phyloP scores from a whole-genome alignment of 306 rosid species.

The Carpinus viminea region DNA sequence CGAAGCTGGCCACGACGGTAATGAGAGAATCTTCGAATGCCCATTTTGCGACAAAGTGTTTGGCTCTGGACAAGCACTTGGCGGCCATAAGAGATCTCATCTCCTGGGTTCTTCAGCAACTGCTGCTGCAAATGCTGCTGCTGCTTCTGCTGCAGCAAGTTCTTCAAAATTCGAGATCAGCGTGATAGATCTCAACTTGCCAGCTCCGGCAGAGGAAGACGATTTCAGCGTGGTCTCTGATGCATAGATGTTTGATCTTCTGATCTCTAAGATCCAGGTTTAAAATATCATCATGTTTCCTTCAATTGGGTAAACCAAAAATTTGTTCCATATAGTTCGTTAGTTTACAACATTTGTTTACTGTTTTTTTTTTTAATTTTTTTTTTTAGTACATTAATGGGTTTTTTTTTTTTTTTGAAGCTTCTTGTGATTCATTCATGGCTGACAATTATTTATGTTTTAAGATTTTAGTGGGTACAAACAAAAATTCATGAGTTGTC shows the following conservation, averaged over 20 bases:
- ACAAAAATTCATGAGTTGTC: background rate
- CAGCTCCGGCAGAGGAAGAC: constrained; percentile 67
- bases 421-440: constrained; percentile 31
- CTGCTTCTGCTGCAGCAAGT: constrained; percentile 5
- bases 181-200: constrained; percentile 85
- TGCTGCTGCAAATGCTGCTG: background rate
- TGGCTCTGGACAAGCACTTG: constrained; percentile 89
- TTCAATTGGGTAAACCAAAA: constrained; percentile 22
- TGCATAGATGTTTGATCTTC: constrained; percentile 30
- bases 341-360: constrained; percentile 23
- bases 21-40: constrained; percentile 53
- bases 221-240: constrained; percentile 60
- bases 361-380: constrained; percentile 7
- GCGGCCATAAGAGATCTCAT: constrained; percentile 93
- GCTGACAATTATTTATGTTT: constrained; percentile 31
- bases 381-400: constrained; percentile 43
- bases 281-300: constrained; percentile 13
- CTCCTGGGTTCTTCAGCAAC: constrained; percentile 36
- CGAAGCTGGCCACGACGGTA: constrained; percentile 17
- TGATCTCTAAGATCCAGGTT: background rate
- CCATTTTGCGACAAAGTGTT: constrained; percentile 71
- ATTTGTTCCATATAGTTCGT: constrained; percentile 19
- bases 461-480: background rate
- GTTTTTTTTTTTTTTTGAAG: constrained; percentile 15
- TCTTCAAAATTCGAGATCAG: constrained; percentile 24